These are phyloP conservation scores for Fusarium coicis DNA, from an alignment of 2,329 filamentous ascomycete genomes.

Conservation along the genomic window DNA sequence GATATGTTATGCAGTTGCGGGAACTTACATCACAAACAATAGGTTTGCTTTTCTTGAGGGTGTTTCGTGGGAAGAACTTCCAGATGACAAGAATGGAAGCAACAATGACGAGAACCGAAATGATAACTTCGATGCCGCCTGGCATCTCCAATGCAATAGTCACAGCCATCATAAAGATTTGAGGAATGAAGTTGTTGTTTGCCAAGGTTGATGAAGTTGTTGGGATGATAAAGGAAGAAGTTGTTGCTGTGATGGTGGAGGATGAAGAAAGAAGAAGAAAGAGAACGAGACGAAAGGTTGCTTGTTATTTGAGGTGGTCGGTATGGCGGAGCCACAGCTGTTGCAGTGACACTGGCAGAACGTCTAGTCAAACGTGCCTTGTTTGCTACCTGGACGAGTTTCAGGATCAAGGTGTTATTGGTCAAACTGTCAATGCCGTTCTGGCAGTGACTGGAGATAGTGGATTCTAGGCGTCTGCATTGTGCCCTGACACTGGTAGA, in stretches of 20 bases:
- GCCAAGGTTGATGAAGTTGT: background rate
- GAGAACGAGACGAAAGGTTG: background rate
- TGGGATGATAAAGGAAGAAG: background rate
- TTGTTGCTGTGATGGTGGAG: background rate
- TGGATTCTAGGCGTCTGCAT: fast-evolving
- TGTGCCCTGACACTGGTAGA: background rate
- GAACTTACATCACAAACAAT: fast-evolving
- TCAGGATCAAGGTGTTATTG: background rate
- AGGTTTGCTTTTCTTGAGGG: fast-evolving
- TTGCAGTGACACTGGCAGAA: background rate
- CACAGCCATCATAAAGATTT: background rate
- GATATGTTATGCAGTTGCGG: fast-evolving
- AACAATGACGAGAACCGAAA: too few species aligned
- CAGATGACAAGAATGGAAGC: too few species aligned
- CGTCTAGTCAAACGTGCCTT: background rate
- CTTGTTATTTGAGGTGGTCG: background rate
- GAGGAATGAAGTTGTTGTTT: background rate
- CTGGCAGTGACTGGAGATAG: background rate
- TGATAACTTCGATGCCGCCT: too few species aligned
- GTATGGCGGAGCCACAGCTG: fast-evolving
- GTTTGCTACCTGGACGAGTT: fast-evolving
- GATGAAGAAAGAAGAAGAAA: background rate
- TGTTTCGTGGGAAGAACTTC: too few species aligned
- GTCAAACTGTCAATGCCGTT: fast-evolving
- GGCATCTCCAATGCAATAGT: background rate